Conservation (phyloP, 2,329 filamentous ascomycete genomes). For the Fusarium sp. region DNA sequence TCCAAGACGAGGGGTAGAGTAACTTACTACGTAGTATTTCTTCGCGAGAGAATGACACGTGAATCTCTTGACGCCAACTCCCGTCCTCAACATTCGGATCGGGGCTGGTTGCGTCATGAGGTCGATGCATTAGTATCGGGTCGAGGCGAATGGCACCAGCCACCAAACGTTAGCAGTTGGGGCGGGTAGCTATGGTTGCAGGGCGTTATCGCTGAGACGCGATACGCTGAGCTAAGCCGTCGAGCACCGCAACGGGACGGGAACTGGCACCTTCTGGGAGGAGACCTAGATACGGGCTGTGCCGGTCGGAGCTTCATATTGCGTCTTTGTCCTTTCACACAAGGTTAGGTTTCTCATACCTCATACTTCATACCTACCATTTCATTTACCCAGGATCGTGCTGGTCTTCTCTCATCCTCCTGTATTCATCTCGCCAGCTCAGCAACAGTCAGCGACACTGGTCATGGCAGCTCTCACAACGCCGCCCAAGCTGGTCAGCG, state of each 20-base stretch:
- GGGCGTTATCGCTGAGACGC: constrained; percentile 34
- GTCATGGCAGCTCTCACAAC: constrained; percentile 33
- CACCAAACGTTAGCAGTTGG: constrained; percentile 3
- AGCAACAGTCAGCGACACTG: neutral
- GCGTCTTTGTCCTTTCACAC: constrained; percentile 2
- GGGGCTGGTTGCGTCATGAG: constrained; percentile 36
- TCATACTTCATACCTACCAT: neutral
- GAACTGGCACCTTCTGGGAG: neutral
- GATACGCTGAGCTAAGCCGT: constrained; percentile 35
- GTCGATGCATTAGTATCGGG: constrained; percentile 19
- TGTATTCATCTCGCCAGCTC: neutral
- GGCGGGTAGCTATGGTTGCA: constrained; percentile 7
- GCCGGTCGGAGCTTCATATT: constrained; percentile 4
- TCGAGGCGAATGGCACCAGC: constrained; percentile 4
- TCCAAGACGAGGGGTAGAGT: neutral
- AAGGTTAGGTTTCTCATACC: constrained; percentile 7
- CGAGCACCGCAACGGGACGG: constrained; percentile 5
- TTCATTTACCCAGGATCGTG: neutral
- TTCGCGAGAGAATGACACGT: neutral
- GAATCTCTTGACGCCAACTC: neutral
- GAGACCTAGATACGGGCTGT: constrained; percentile 2
- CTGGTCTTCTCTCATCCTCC: too few species aligned
- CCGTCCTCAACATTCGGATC: neutral
- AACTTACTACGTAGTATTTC: neutral
- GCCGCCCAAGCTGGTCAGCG: constrained; percentile 32